These are phyloP conservation scores for Perkinsus marinus DNA, from an alignment of 169 alveolate species.

Conservation along the genomic window DNA sequence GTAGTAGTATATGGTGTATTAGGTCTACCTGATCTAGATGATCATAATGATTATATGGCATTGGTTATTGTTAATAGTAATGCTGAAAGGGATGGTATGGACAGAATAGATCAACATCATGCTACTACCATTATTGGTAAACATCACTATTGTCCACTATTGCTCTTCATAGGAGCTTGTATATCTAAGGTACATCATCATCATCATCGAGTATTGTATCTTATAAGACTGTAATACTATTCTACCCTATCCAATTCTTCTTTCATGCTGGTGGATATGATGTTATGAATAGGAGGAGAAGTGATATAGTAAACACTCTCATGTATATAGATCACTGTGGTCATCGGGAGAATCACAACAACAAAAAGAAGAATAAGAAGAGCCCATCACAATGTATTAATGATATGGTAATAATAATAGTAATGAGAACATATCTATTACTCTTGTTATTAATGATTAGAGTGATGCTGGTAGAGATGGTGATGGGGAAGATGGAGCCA, in stretches of 20 bases:
- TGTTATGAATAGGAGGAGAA: neutral
- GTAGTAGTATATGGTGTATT: neutral
- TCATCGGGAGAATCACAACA: too few relatives aligned
- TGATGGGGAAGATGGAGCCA: neutral
- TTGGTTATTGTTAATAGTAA: neutral
- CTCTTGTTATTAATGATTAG: neutral
- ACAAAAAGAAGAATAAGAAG: too few relatives aligned
- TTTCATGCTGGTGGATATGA: neutral
- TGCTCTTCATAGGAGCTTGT: neutral
- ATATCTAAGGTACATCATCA: neutral
- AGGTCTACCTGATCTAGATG: neutral
- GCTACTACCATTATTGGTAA: neutral
- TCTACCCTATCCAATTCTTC: neutral
- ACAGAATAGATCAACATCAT: neutral
- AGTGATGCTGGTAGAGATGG: neutral
- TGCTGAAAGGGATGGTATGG: neutral
- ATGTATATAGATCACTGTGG: neutral
- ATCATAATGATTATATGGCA: neutral
- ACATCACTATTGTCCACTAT: neutral
- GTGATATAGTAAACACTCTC: neutral
- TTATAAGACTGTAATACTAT: neutral
- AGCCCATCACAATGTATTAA: too few relatives aligned
- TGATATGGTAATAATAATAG: neutral
- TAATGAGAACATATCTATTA: neutral
- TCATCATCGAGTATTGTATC: neutral